A percentile compares a stretch with the other conserved stretches of the same genome.
phyloP scores from a whole-genome alignment of 176 grass and related monocot genomes.

The Pontederia crassipes region DNA sequence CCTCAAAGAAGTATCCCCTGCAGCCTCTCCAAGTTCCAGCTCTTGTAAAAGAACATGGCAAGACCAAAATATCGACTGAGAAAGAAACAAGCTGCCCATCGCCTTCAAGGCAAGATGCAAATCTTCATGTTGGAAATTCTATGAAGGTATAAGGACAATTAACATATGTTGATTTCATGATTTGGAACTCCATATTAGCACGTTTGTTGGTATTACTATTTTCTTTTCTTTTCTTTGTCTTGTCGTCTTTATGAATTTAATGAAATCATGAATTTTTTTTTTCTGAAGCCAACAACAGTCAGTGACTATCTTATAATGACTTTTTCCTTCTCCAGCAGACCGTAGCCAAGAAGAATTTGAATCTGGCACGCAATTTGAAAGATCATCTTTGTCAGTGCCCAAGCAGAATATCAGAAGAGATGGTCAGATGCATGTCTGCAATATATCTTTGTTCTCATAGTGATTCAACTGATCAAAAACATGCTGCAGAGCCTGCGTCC shows the following conservation, averaged over 20 bases:
- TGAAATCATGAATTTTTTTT: not conserved
- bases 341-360: slow-evolving; percentile 43
- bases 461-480: slow-evolving; percentile 34
- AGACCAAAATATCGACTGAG: slow-evolving; percentile 41
- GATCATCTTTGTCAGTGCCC: slow-evolving; percentile 88
- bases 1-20: slow-evolving; percentile 80
- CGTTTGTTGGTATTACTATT: slow-evolving; percentile 2
- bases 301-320: not conserved
- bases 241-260: not conserved
- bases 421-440: slow-evolving; percentile 89
- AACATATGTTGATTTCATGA: not conserved
- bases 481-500: slow-evolving; percentile 44
- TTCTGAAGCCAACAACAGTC: not conserved
- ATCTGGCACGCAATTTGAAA: slow-evolving; percentile 63
- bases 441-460: slow-evolving; percentile 55
- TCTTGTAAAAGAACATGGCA: slow-evolving; percentile 36
- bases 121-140: slow-evolving; percentile 24
- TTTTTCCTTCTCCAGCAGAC: slow-evolving; percentile 41
- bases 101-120: slow-evolving; percentile 31
- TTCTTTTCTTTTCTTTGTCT: slow-evolving; percentile 8
- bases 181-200: not conserved
- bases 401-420: slow-evolving; percentile 98
- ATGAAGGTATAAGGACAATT: slow-evolving; percentile 33
- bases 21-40: slow-evolving; percentile 72
- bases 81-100: slow-evolving; percentile 47